Evolutionary conservation across 225 moss, liverwort and hornwort genomes (phyloP), one percentile per base, ranked within the genome.

Genomic region (Pleurozium schreberi): DNA sequence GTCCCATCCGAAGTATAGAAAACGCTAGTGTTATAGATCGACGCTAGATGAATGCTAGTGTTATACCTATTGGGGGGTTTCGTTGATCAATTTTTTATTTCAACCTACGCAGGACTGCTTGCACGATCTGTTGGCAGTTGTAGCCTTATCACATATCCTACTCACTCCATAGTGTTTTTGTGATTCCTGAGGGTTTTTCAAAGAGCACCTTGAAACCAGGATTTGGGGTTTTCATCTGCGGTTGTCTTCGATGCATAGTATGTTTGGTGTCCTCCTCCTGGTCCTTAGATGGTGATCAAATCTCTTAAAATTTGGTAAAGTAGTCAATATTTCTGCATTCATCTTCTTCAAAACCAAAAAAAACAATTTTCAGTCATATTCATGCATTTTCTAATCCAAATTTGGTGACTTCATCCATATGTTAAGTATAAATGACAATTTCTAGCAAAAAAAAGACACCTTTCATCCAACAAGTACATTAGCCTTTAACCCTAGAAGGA

Each of bases 371-470:
- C 17, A 33, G 5, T 52, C 5, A 22, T 5, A 9, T 76, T 36
- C 12, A 5, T 52, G 8, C 8, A 75, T 75, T 50, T 50, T 8
- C 8, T 5, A 12, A 34, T 33, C 8, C 50, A 21, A 75, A 50
- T 20, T 75, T 21, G 7, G 0, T 14, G 0, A 13, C 52, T 75
- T 50, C 50, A 75, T 75, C 49, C 13, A 52, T 5, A 50, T 5
- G 5, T 20, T 1, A 75, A 34, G 13, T 34, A 34, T 20, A 75
- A 75, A 20, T 33, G 13, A 50, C 1, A 8, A 21, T 8, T 8
- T 21, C 13, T 2, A 33, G 23, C 0, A 0, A 17, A 4, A 26
- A 73, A 31, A 47, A 30, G 0, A 43, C 11, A 10, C 17, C 45
- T 17, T 17, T 45, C 4, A 6, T 2, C 10, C 2, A 47, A n/a